Evolutionary conservation across 139 green algal genomes (phyloP), one percentile per base, ranked within the genome.

Genomic region (Marvania coccoides): DNA sequence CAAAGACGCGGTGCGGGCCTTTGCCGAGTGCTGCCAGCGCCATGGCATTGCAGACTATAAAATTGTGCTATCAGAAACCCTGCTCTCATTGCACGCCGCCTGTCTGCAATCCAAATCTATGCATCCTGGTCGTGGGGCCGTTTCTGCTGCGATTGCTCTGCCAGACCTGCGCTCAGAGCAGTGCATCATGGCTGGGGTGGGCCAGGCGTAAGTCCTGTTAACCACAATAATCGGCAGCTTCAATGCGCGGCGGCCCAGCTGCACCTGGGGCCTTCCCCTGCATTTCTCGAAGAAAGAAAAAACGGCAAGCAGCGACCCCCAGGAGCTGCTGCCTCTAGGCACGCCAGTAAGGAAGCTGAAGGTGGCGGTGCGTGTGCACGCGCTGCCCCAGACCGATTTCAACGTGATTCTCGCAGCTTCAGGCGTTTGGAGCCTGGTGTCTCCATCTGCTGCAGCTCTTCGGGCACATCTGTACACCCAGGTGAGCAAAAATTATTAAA

Each of bases 391-490:
- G 37, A 46, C 66, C 4, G 66, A 67, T n/a, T 47, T 61, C 36
- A 53, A 73, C 40, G 8, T 73, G 4, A 60, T 73, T 30, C 46
- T 73, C 4, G 66, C 29, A 15, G 35, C 53, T 8, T 31, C 55
- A 5, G 66, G 45, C 9, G 38, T 73, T 24, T 73, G 56, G 56
- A 12, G 36, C 15, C 29, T 61, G 36, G 39, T 73, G 29, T 53
- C 38, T 10, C 56, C 56, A 5, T 6, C 38, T 0, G 66, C 63
- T 35, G 42, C 30, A 9, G 66, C 66, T 2, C 40, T 73, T 29
- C 15, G 66, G 29, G 38, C 56, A 3, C 56, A 73, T 33, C 65
- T 61, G 23, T 64, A 63, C 10, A 57, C 61, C 8, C 64, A 73
- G 58, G 66, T 62, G 39, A 8, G 46, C 3, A 37, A 4, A 45